These are phyloP conservation scores for Lathyrus oleraceus DNA, from an alignment of 306 rosid genomes.

Conservation along the genomic window DNA sequence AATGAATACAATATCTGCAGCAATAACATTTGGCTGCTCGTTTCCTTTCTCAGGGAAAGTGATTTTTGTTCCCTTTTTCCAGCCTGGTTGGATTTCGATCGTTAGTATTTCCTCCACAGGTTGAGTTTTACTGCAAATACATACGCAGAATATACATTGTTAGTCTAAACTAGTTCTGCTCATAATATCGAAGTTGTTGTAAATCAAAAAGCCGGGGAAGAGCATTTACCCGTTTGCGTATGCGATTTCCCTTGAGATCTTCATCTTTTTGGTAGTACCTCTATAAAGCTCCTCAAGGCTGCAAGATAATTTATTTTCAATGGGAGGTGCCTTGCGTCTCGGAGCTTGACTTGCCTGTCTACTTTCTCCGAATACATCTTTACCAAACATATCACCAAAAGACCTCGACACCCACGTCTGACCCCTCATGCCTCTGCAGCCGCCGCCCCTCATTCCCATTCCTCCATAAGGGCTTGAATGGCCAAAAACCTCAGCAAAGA, in stretches of 20 bases:
- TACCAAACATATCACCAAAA: conserved; percentile 77
- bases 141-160: neutral
- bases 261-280: conserved; percentile 91
- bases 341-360: conserved; percentile 63
- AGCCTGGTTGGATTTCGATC: conserved; percentile 88
- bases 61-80: conserved; percentile 95
- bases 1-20: conserved; percentile 78
- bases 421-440: conserved; percentile 55
- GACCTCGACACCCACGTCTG: conserved; percentile 57
- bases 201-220: conserved; percentile 20
- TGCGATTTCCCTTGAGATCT: conserved; percentile 73
- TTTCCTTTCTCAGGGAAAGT: conserved; percentile 90
- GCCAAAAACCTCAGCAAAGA: conserved; percentile 80
- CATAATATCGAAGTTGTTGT: neutral
- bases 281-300: conserved; percentile 90
- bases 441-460: conserved; percentile 54
- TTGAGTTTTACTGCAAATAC: conserved; percentile 54
- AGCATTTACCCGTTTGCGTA: conserved; percentile 75
- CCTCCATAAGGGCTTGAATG: conserved; percentile 73
- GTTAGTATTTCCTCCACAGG: conserved; percentile 82
- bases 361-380: conserved; percentile 63
- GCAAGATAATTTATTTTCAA: conserved; percentile 68
- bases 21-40: conserved; percentile 63
- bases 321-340: conserved; percentile 67
- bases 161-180: neutral